Evolutionary conservation across 768 basidiomycete species (phyloP).

Genomic region (Phlebiopsis flavidoalba): DNA sequence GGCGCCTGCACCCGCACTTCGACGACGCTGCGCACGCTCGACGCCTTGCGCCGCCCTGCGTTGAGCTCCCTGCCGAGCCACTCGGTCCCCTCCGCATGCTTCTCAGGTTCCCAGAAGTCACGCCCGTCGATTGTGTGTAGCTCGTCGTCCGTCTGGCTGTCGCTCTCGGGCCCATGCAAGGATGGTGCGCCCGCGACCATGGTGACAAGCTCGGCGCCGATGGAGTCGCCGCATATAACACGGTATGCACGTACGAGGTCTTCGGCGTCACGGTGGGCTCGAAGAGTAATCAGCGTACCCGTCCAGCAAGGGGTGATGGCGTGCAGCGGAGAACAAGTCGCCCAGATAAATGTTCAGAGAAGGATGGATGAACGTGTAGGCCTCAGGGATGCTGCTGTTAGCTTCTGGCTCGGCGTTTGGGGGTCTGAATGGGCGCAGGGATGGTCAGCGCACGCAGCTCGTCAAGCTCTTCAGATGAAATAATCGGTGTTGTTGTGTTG

Average conservation of each 20-base stretch:
- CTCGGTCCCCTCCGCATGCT: constrained; percentile 6
- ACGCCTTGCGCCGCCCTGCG: constrained; percentile 3
- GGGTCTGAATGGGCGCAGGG: constrained; percentile 11
- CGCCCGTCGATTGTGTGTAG: background rate
- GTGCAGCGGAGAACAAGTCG: constrained; percentile 69
- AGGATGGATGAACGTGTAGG: constrained; percentile 42
- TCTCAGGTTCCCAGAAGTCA: constrained; percentile 3
- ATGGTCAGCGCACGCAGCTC: constrained; percentile 24
- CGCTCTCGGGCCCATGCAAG: background rate
- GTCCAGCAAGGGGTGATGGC: constrained; percentile 67
- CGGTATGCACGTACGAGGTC: constrained; percentile 64
- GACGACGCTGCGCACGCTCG: constrained; percentile 11
- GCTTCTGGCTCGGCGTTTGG: constrained; percentile 8
- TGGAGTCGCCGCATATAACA: constrained; percentile 56
- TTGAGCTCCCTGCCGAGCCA: constrained; percentile 17
- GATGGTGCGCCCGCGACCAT: constrained; percentile 16
- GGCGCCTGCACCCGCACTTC: constrained; percentile 7
- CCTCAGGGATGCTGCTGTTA: constrained; percentile 1
- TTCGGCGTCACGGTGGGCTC: constrained; percentile 57
- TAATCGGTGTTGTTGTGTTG: constrained; percentile 19
- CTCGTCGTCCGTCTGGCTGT: background rate
- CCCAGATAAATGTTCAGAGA: constrained; percentile 58
- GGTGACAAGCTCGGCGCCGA: constrained; percentile 53
- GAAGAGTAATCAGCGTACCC: constrained; percentile 60
- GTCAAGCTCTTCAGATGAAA: constrained; percentile 25